Percentiles rank a stretch among this genome's conserved stretches.
Evolutionary conservation across 805 yeast genomes (phyloP).

Genomic region (Candida nanaspora): DNA sequence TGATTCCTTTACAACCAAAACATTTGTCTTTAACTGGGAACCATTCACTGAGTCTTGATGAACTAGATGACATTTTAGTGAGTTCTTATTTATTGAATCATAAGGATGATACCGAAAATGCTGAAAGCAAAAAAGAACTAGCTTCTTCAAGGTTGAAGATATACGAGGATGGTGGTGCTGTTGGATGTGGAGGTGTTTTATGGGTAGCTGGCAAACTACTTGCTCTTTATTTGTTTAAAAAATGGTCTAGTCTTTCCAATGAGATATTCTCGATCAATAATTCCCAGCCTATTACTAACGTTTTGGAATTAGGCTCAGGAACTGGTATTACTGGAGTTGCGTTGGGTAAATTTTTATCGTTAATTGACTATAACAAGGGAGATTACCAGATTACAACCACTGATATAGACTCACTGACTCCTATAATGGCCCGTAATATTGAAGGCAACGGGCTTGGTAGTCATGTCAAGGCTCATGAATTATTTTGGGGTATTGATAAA

Average conservation of each 20-base stretch:
- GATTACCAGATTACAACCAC: slow-evolving; percentile 35
- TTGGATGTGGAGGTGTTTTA: slow-evolving; percentile 58
- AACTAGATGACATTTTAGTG: slow-evolving; percentile 27
- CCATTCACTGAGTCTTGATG: slow-evolving; percentile 2
- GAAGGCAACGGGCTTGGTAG: slow-evolving; percentile 29
- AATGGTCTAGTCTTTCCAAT: slow-evolving; percentile 6
- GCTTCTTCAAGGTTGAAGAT: slow-evolving; percentile 24
- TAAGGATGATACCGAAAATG: slow-evolving; percentile 13
- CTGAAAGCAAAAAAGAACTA: slow-evolving; percentile 6
- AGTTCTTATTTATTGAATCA: neutral
- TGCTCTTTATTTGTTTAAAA: slow-evolving; percentile 34
- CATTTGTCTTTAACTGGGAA: slow-evolving; percentile 7
- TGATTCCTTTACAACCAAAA: slow-evolving; percentile 25
- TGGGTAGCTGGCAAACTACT: slow-evolving; percentile 57
- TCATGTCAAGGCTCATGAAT: slow-evolving; percentile 32
- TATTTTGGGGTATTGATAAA: slow-evolving; percentile 38
- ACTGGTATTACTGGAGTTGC: slow-evolving; percentile 47
- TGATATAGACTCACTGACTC: slow-evolving; percentile 41
- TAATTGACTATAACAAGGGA: slow-evolving; percentile 5
- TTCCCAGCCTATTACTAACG: slow-evolving; percentile 14
- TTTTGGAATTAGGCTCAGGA: slow-evolving; percentile 51
- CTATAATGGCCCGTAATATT: slow-evolving; percentile 40
- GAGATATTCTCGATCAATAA: slow-evolving; percentile 13
- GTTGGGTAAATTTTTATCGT: slow-evolving; percentile 23
- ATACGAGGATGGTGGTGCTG: slow-evolving; percentile 49